Percentiles rank a stretch among this genome's conserved stretches.
Evolutionary conservation across 169 alveolate species (phyloP).

Genomic region (Cryptosporidium tyzzeri): DNA sequence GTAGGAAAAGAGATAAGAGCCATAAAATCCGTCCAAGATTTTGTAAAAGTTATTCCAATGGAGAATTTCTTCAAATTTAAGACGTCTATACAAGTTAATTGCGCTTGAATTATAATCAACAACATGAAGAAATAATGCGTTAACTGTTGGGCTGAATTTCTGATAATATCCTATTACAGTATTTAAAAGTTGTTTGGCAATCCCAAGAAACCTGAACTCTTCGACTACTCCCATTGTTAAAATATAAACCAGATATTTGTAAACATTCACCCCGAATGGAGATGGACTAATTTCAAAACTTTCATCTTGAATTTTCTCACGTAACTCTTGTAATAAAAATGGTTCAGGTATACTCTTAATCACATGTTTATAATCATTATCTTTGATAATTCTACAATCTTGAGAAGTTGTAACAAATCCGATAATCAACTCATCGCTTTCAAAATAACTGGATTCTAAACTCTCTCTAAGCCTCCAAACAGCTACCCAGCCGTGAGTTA

Average conservation of each 20-base stretch:
- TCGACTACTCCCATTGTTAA: conserved; percentile 71
- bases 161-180: conserved; percentile 49
- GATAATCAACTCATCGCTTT: conserved; percentile 6
- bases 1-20: conserved; percentile 52
- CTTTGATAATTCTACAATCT: conserved; percentile 49
- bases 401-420: conserved; percentile 72
- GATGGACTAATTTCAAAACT: conserved; percentile 1
- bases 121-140: conserved; percentile 67
- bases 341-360: conserved; percentile 34
- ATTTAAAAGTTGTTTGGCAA: conserved; percentile 52
- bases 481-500: conserved; percentile 73
- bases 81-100: conserved; percentile 30
- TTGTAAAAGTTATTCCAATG: conserved; percentile 69
- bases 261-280: conserved; percentile 11
- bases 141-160: conserved; percentile 31
- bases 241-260: conserved; percentile 51
- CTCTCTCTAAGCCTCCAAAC: conserved; percentile 44
- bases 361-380: conserved; percentile 65
- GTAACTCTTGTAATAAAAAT: conserved; percentile 17
- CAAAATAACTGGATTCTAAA: not conserved
- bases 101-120: conserved; percentile 65
- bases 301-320: conserved; percentile 30
- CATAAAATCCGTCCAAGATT: conserved; percentile 50
- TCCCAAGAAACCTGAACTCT: conserved; percentile 72
- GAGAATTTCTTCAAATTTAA: conserved; percentile 39